Evolutionary conservation across 495 filamentous ascomycete genomes (phyloP), one percentile per base, ranked within the genome.

Genomic region (Penicillium silybi): DNA sequence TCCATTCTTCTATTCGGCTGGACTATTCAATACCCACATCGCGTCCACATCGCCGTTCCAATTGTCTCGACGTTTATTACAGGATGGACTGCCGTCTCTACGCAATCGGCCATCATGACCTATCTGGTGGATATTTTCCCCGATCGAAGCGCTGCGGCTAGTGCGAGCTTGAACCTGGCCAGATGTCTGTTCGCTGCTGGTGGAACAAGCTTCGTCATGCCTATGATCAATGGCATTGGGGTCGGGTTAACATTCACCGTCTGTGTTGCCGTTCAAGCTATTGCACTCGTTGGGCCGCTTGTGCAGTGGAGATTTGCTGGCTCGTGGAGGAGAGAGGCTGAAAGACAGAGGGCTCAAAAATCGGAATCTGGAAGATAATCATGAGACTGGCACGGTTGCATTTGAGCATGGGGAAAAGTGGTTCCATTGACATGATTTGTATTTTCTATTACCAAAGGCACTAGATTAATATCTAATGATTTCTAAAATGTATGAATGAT

Each of bases 141-240:
- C 0, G 72, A 73, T 1, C 72, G 58, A 18, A 83, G 85, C 2
- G 80, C 79, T 0, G 80, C 84, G 0, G 84, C 84, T 0, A 82
- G 82, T 9, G 85, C 87, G 0, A 83, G 82, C 7, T 80, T 84
- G 48, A 89, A 90, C 57, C 64, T 90, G 9, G 79, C 81, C 0
- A 57, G 85, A 27, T 89, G 85, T 58, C 49, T 85, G 37, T 69
- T 89, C 27, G 85, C 85, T 4, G 87, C 85, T 2, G 85, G 69
- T 0, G 80, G 79, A 0, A 83, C 80, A 9, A 85, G 80, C 1
- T 73, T 79, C 4, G 80, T 88, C 25, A 74, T 78, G 50, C 81
- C 81, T 0, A 77, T 89, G 78, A 80, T 85, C 20, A 62, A 81
- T 39, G 72, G 59, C 0, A 77, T 87, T 57, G 87, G 87, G 0